phyloP scores from a whole-genome alignment of 805 yeast genomes.

The Kazachstania martiniae region DNA sequence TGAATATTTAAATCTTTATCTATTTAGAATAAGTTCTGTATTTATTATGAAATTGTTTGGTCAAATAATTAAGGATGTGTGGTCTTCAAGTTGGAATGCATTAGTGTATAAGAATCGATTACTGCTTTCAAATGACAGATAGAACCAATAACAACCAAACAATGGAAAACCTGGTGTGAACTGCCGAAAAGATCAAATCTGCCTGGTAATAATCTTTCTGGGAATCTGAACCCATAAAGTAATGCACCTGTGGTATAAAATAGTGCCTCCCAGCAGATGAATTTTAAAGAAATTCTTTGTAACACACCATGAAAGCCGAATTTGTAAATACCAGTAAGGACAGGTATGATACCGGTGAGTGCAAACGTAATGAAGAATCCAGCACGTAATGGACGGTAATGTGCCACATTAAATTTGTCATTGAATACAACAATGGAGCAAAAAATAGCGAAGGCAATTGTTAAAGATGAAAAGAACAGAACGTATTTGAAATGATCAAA shows the following conservation, averaged over 20 bases:
- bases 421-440: slow-evolving; percentile 58
- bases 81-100: slow-evolving; percentile 14
- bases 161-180: slow-evolving; percentile 78
- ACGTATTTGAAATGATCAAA: slow-evolving; percentile 27
- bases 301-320: slow-evolving; percentile 43
- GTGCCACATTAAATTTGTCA: slow-evolving; percentile 52
- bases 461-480: slow-evolving; percentile 29
- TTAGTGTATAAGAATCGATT: slow-evolving; percentile 39
- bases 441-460: slow-evolving; percentile 42
- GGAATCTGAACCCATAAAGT: slow-evolving; percentile 67
- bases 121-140: slow-evolving; percentile 63
- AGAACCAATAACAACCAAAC: slow-evolving; percentile 69
- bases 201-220: slow-evolving; percentile 57
- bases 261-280: slow-evolving; percentile 59
- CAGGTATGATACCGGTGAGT: slow-evolving; percentile 62
- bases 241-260: slow-evolving; percentile 71
- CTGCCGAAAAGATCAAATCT: slow-evolving; percentile 59
- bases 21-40: not conserved
- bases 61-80: too few relatives aligned
- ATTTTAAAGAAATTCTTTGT: slow-evolving; percentile 44
- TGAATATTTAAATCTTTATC: not conserved
- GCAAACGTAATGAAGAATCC: slow-evolving; percentile 72
- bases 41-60: not conserved
- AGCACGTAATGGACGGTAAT: slow-evolving; percentile 68
- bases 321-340: slow-evolving; percentile 38